Evolutionary conservation across 108 stramenopile species (phyloP), one percentile per base, ranked within the genome.

Genomic region (Cyclostephanos tholiformis): DNA sequence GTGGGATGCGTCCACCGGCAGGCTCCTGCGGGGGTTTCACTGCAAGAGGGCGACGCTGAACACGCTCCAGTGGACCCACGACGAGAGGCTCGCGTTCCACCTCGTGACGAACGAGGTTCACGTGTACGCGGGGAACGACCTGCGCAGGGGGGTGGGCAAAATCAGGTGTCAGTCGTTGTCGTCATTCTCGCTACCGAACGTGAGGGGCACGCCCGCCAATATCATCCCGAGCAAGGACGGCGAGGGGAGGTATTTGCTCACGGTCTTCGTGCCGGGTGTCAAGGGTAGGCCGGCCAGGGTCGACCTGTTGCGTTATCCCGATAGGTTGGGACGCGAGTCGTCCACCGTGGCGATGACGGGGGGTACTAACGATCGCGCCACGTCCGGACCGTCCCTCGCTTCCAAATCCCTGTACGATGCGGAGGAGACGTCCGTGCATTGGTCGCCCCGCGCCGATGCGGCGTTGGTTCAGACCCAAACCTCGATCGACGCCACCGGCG

Each of bases 231-330:
- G 10, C 39, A 38, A 62, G 70, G 11, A 71, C 1, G 49, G 46
- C 23, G 13, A 27, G 0, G 22, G 25, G 2, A 71, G 63, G 25
- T 88, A 88, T 61, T 62, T 89, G 2, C 80, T 97, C 8, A 95
- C 92, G 1, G 72, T 89, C 16, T 98, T 98, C 82, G 68, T 84
- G 19, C 89, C 94, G 16, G 94, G 88, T 72, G 72, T 74, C 65
- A 97, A 96, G 71, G 95, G 95, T 41, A 97, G 94, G 65, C 98
- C 98, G 0, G 90, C 93, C 0, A 78, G 86, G 51, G 85, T 88
- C 6, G 81, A 87, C 25, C 65, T 95, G n/a, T 75, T 91, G 35
- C 83, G 86, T 27, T 95, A 92, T 74, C 85, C 85, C 41, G 78
- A 83, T 58, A 35, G 68, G 51, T 65, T 82, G 71, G 80, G 80